Percentiles rank a stretch among this genome's conserved stretches.
Conservation (phyloP, 2,329 filamentous ascomycete genomes). For the Fusarium sp. region DNA sequence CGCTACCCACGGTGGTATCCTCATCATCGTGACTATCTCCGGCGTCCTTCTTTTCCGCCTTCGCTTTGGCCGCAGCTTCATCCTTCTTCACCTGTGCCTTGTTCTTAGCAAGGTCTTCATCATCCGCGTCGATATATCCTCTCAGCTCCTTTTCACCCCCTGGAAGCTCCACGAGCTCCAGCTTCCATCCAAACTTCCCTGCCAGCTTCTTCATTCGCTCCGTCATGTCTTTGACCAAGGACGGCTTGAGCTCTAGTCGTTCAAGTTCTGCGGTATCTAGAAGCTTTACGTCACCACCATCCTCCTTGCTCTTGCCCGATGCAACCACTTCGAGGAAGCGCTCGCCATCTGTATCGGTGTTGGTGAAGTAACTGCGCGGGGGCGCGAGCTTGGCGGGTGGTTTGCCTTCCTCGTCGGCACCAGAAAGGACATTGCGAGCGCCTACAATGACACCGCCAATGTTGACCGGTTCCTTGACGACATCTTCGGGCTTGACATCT, state of each 20-base stretch:
- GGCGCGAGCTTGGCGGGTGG: conserved; percentile 61
- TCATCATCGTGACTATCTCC: conserved; percentile 37
- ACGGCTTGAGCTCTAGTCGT: conserved; percentile 74
- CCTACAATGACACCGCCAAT: conserved; percentile 69
- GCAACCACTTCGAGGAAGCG: conserved; percentile 61
- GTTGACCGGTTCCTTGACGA: conserved; percentile 57
- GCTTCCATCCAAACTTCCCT: conserved; percentile 79
- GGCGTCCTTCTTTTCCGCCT: conserved; percentile 52
- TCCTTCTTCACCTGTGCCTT: conserved; percentile 40
- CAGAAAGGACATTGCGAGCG: conserved; percentile 62
- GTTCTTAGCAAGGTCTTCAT: conserved; percentile 51
- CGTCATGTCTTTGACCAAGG: conserved; percentile 77
- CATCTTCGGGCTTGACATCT: conserved; percentile 23
- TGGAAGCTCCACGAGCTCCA: conserved; percentile 81
- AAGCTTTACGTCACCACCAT: conserved; percentile 72
- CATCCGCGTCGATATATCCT: conserved; percentile 74
- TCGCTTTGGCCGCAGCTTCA: conserved; percentile 8
- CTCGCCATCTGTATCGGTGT: conserved; percentile 41
- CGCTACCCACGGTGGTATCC: conserved; percentile 26
- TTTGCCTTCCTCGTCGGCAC: conserved; percentile 62
- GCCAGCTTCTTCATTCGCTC: conserved; percentile 77
- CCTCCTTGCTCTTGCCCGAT: conserved; percentile 61
- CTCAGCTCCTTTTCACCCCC: conserved; percentile 71
- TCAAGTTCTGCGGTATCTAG: conserved; percentile 76
- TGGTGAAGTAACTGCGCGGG: conserved; percentile 58